Evolutionary conservation across 2,329 filamentous ascomycete genomes (phyloP), one percentile per base, ranked within the genome.

Genomic region (Monilinia aucupariae): DNA sequence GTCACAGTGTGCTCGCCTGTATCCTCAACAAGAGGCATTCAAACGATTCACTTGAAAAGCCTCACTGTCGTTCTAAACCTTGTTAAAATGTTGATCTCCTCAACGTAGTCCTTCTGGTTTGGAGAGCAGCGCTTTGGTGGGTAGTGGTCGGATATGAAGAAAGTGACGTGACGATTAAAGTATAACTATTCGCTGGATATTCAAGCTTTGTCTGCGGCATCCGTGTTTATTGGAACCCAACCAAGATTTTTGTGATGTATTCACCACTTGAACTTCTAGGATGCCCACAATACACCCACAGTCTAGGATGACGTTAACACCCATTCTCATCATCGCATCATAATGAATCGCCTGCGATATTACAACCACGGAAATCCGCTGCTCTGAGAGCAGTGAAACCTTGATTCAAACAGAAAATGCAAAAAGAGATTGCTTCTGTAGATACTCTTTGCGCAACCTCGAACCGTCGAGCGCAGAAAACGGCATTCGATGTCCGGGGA

Each of bases 381-480:
- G 1, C 8, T 3, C 17, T 2, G 12, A 6, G 6, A 12, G 22
- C 0, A 25, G 30, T 10, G 30, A 34, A 0, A 47, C 9, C 1
- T 2, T 47, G 4, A 22, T 10, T 47, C 5, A 7, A 47, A 22
- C n/a, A 2, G 3, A 9, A 12, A 12, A 4, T 3, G n/a, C 10
- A 9, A 5, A 45, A 22, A 2, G n/a, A n/a, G n/a, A n/a, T 22
- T 3, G 1, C 2, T 47, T 7, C 20, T 12, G 4, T 10, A 6
- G 12, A 32, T 12, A 22, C 3, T 34, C n/a, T n/a, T 25, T 10
- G 6, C 3, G 17, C n/a, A 17, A 7, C 5, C n/a, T n/a, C 17
- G 34, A 22, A 1, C 3, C 9, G 20, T 25, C 20, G 20, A 32
- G 17, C 25, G 15, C 13, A 47, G 30, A 56, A 34, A 4, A 1